phyloP scores from a whole-genome alignment of 768 basidiomycete genomes.

The Agrocybe chaxingu region DNA sequence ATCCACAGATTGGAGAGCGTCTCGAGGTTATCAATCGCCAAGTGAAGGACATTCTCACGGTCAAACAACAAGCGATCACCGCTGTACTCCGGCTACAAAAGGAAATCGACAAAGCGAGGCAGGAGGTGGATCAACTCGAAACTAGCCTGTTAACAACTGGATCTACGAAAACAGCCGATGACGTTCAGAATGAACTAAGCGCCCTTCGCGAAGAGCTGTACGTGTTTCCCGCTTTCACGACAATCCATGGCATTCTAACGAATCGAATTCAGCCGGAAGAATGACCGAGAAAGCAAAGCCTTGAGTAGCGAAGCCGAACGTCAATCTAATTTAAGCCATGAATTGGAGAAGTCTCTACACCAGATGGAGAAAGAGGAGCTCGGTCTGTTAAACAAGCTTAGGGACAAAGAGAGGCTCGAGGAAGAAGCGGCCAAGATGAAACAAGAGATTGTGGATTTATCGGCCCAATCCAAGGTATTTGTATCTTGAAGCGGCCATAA shows the following conservation, averaged over 20 bases:
- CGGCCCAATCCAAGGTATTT: slow-evolving; percentile 48
- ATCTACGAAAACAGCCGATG: slow-evolving; percentile 77
- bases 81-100: slow-evolving; percentile 51
- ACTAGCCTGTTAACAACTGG: slow-evolving; percentile 67
- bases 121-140: slow-evolving; percentile 66
- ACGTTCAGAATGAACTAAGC: slow-evolving; percentile 79
- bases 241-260: background rate
- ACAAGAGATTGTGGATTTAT: slow-evolving; percentile 47
- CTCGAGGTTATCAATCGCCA: slow-evolving; percentile 55
- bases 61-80: slow-evolving; percentile 61
- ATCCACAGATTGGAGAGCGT: slow-evolving; percentile 45
- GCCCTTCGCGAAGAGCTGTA: slow-evolving; percentile 64
- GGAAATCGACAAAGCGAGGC: slow-evolving; percentile 56
- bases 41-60: slow-evolving; percentile 51
- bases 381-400: slow-evolving; percentile 52
- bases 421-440: slow-evolving; percentile 55
- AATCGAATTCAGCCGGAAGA: slow-evolving; percentile 46
- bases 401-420: slow-evolving; percentile 56
- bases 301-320: slow-evolving; percentile 62
- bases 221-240: slow-evolving; percentile 18
- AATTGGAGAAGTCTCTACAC: slow-evolving; percentile 60
- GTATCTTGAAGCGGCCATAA: background rate
- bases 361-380: slow-evolving; percentile 59
- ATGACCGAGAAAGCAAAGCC: slow-evolving; percentile 60
- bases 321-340: slow-evolving; percentile 47